phyloP scores from a whole-genome alignment of 345 rosid species.

The Lepidium aucheri region DNA sequence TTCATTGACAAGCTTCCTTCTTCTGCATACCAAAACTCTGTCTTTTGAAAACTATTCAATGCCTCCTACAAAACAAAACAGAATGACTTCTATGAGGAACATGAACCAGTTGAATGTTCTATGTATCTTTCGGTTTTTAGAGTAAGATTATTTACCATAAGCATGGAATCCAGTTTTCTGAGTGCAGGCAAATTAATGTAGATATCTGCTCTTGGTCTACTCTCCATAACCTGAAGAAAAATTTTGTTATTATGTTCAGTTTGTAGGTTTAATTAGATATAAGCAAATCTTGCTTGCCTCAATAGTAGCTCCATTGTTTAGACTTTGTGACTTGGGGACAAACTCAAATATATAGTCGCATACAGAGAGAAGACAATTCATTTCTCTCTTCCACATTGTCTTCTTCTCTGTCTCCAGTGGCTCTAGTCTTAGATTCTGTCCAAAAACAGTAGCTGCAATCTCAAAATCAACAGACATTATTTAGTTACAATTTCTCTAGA shows the following conservation, averaged over 20 bases:
- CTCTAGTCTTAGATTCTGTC: conserved; percentile 72
- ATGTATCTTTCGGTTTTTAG: background rate
- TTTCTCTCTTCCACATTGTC: conserved; percentile 86
- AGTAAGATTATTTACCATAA: conserved; percentile 46
- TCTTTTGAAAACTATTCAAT: conserved; percentile 60
- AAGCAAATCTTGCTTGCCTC: conserved; percentile 34
- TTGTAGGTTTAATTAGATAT: background rate
- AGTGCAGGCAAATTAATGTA: conserved; percentile 82
- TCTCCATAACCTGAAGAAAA: conserved; percentile 57
- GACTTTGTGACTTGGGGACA: conserved; percentile 45
- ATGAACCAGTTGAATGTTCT: background rate
- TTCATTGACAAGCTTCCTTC: conserved; percentile 62
- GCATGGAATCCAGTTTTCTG: conserved; percentile 82
- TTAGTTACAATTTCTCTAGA: background rate
- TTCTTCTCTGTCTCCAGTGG: conserved; percentile 76
- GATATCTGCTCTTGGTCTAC: conserved; percentile 64
- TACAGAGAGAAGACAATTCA: conserved; percentile 77
- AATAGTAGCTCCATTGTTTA: conserved; percentile 47
- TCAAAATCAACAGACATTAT: background rate
- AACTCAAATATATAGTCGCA: conserved; percentile 74
- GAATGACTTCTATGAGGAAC: background rate
- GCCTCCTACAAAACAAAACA: conserved; percentile 46
- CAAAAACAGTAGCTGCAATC: conserved; percentile 73
- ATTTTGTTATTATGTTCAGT: background rate
- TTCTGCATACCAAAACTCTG: conserved; percentile 92